Base-by-base conservation (phyloP, 768 basidiomycete genomes). In the Botryobasidium botryosum region DNA sequence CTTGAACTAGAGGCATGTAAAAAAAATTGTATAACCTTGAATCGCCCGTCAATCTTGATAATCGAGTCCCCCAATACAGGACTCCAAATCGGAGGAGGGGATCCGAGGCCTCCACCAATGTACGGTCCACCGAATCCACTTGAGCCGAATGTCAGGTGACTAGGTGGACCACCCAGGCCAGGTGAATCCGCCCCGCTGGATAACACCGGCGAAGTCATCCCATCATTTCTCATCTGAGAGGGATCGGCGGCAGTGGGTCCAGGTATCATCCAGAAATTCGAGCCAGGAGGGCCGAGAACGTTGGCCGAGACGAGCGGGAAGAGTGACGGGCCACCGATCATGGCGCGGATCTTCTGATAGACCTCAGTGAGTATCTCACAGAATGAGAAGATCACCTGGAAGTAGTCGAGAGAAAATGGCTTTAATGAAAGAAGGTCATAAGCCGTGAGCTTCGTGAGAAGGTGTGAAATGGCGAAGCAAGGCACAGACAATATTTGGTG, bases 331-430 rank as follows among this genome's bases (percentile, higher is more conserved):
- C 85, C 79, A 0, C 85, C 85, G 20, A 92, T 75, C 42, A 86
- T 72, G 55, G 76, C 76, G 6, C 72, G 72, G 32, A 92, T 79
- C 61, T 85, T 87, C 61, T 82, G 77, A 65, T 91, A 92, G 25
- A 85, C 75, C 56, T 88, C 85, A 15, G 83, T 82, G 32, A 91
- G 70, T 39, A 91, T 80, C 56, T 91, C 88, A 43, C 88, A 75
- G 23, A 88, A 74, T 27, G 87, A 85, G 43, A 87, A 72, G 28
- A 90, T 72, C 7, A 82, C 83, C 61, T 91, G 81, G 52, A 84
- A 79, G 57, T 92, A 91, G 60, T 91, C 87, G 44, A 91, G 59
- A 2, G 78, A 66, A 61, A 90, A 91, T n/a, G 87, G 81, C 86
- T 88, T 50, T 43, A 42, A 7, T n/a, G 44, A 21, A 43, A 25